phyloP scores from a whole-genome alignment of 208 protist genomes.

The Crithidia thermophila region DNA sequence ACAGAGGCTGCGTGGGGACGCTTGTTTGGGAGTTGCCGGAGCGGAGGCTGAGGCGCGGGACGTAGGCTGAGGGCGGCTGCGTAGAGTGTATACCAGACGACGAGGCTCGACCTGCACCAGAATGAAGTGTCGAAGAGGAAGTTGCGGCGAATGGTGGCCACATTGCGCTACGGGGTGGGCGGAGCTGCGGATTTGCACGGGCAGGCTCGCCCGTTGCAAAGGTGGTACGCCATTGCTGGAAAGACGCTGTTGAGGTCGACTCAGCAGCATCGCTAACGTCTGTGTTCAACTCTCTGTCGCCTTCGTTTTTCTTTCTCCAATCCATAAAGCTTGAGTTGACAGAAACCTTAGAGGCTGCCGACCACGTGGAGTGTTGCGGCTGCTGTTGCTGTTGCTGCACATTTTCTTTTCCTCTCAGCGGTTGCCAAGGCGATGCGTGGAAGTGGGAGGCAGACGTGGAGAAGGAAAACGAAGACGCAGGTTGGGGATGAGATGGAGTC shows the following conservation, averaged over 20 bases:
- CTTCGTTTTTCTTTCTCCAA: background rate
- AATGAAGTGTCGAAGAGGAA: background rate
- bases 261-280: background rate
- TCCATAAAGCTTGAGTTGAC: background rate
- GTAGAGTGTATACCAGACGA: background rate
- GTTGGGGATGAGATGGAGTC: no score
- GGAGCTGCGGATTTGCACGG: conserved; percentile 1
- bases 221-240: background rate
- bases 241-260: background rate
- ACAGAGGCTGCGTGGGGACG: background rate
- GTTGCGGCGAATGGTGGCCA: background rate
- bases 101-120: background rate
- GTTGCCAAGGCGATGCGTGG: background rate
- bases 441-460: background rate
- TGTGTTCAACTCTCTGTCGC: background rate
- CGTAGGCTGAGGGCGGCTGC: conserved; percentile 1
- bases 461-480: conserved; percentile 4
- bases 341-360: background rate
- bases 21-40: background rate
- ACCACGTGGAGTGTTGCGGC: background rate
- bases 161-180: background rate
- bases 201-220: background rate
- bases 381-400: background rate
- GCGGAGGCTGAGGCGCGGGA: conserved; percentile 14
- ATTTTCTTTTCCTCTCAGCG: no score